Conservation (phyloP, 805 yeast genomes). For the Ogataea sp. region DNA sequence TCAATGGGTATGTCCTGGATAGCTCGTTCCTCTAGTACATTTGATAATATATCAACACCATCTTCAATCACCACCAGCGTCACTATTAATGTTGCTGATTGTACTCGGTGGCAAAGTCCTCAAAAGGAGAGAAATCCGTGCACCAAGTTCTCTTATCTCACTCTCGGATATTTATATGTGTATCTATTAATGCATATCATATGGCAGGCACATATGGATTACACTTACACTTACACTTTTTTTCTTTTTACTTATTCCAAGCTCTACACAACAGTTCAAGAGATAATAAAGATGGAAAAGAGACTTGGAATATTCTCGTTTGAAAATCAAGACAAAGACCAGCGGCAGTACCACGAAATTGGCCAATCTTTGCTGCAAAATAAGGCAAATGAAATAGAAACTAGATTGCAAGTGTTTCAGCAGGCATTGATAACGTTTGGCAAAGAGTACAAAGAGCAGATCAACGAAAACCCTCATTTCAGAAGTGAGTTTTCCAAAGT, state of each 20-base stretch:
- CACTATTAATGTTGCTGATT: no score
- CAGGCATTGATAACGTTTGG: conserved; percentile 72
- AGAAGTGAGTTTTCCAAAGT: conserved; percentile 66
- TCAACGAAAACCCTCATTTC: conserved; percentile 54
- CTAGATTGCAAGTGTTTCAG: conserved; percentile 73
- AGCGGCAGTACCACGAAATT: conserved; percentile 36
- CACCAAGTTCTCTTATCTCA: no score
- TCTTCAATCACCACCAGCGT: no score
- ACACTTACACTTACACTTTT: no score
- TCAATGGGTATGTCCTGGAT: no score
- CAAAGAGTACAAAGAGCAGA: conserved; percentile 58
- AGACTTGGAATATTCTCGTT: conserved; percentile 23
- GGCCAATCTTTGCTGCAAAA: conserved; percentile 42
- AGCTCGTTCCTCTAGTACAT: no score
- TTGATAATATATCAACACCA: no score
- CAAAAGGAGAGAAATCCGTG: not conserved
- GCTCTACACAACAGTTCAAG: no score
- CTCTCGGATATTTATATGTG: no score
- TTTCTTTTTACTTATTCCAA: no score
- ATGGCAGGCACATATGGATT: no score
- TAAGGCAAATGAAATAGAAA: conserved; percentile 53
- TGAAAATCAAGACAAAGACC: conserved; percentile 11
- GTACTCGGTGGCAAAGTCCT: not conserved
- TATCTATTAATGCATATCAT: no score
- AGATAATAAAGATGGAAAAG: conserved; percentile 9